Conservation (phyloP, 73 alveolate species). For the Durusdinium trenchii region DNA sequence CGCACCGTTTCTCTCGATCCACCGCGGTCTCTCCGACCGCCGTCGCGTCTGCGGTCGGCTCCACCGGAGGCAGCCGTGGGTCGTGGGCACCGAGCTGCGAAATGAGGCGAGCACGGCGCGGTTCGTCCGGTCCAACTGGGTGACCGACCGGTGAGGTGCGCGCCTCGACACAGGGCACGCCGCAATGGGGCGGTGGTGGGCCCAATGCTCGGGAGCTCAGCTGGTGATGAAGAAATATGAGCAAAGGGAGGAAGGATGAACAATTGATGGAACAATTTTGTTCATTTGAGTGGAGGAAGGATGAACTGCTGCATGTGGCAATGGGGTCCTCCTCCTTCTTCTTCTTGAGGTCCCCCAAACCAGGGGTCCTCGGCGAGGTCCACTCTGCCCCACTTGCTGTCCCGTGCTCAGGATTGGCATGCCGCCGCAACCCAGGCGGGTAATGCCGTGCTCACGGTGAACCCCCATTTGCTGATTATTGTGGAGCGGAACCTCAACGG, state of each 20-base stretch:
- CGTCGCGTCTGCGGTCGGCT: no score
- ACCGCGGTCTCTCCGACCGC: no score
- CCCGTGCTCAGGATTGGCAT: conserved; percentile 62
- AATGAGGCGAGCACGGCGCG: conserved; percentile 63
- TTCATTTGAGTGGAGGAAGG: not conserved
- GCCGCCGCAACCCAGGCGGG: conserved; percentile 91
- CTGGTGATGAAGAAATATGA: no score
- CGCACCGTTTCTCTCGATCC: no score
- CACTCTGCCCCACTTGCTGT: not conserved
- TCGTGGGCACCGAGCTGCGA: conserved; percentile 84
- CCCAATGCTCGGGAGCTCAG: not conserved
- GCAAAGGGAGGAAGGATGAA: no score
- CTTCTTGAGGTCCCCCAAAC: not conserved
- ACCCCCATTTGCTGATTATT: conserved; percentile 26
- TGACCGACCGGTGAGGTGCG: conserved; percentile 44
- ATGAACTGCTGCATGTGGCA: not conserved
- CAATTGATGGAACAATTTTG: no score
- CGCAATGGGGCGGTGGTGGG: conserved; percentile 95
- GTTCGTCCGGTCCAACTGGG: no score
- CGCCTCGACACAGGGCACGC: conserved; percentile 58
- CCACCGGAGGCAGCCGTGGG: conserved; percentile 90
- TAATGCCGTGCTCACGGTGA: conserved; percentile 58
- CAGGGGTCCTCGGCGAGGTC: not conserved
- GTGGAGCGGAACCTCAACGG: conserved; percentile 5
- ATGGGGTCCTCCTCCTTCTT: not conserved